A percentile compares a stretch with the other conserved stretches of the same genome.
Conservation (phyloP, 179 eudicot species). For the Heliamphora pulchella region DNA sequence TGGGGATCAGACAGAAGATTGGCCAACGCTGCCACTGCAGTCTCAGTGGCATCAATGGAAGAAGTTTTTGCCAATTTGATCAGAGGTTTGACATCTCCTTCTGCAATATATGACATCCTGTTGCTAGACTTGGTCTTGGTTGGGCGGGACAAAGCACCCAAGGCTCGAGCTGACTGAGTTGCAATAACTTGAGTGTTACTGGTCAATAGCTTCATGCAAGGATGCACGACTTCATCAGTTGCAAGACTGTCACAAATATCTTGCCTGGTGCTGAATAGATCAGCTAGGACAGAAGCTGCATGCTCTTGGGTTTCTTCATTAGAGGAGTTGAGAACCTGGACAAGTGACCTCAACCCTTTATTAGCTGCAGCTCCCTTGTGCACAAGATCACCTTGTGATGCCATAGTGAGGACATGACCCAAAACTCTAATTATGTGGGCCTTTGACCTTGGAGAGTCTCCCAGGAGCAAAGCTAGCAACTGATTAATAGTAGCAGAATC, state of each 20-base stretch:
- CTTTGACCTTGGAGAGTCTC: slow-evolving; percentile 57
- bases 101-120: slow-evolving; percentile 55
- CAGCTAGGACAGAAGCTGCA: slow-evolving; percentile 77
- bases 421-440: slow-evolving; percentile 48
- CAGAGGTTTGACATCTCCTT: slow-evolving; percentile 62
- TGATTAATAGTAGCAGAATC: slow-evolving; percentile 59
- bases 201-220: slow-evolving; percentile 72
- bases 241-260: slow-evolving; percentile 70
- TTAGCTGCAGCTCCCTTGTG: slow-evolving; percentile 52
- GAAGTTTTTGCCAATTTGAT: slow-evolving; percentile 68
- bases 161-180: slow-evolving; percentile 72
- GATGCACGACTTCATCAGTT: slow-evolving; percentile 65
- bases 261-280: slow-evolving; percentile 54
- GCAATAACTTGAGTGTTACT: slow-evolving; percentile 67
- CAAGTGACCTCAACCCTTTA: slow-evolving; percentile 61
- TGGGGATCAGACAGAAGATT: slow-evolving; percentile 54
- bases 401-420: slow-evolving; percentile 61
- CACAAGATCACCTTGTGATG: slow-evolving; percentile 53
- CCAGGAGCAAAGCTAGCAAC: slow-evolving; percentile 61
- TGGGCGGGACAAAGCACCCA: slow-evolving; percentile 69
- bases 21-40: slow-evolving; percentile 69
- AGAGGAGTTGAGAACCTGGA: slow-evolving; percentile 57
- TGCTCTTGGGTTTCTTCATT: slow-evolving; percentile 58
- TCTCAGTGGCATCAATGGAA: slow-evolving; percentile 53
- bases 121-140: slow-evolving; percentile 39